These are phyloP conservation scores for Pythium aristosporum DNA, from an alignment of 352 stramenopile species.

Conservation along the genomic window DNA sequence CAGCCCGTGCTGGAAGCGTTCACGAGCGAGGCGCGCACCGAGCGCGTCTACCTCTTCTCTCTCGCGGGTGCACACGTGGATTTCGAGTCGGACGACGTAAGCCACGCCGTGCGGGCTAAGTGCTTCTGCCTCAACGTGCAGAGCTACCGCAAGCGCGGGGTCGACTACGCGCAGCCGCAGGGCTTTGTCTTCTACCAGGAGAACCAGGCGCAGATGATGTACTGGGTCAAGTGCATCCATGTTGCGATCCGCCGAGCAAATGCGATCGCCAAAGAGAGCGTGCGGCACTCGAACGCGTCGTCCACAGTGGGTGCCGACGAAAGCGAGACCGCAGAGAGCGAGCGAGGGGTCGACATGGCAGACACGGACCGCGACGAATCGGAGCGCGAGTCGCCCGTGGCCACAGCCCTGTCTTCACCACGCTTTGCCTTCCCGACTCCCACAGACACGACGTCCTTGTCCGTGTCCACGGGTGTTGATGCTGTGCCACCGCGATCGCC, in stretches of 20 bases:
- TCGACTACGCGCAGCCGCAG: slow-evolving; percentile 54
- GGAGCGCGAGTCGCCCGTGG: slow-evolving; percentile 1
- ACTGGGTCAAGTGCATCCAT: slow-evolving; percentile 80
- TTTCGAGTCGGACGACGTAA: slow-evolving; percentile 63
- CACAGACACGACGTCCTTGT: not conserved
- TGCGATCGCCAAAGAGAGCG: slow-evolving; percentile 20
- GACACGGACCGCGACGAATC: slow-evolving; percentile 15
- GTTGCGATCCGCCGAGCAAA: slow-evolving; percentile 53
- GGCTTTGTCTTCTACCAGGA: slow-evolving; percentile 77
- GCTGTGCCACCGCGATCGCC: slow-evolving; percentile 9
- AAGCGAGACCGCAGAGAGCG: slow-evolving; percentile 15
- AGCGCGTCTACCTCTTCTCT: slow-evolving; percentile 64
- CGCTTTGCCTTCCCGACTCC: not conserved
- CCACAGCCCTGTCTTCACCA: not conserved
- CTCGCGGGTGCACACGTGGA: slow-evolving; percentile 51
- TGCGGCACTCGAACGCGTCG: slow-evolving; percentile 33
- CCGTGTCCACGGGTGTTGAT: not conserved
- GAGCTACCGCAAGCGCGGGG: slow-evolving; percentile 70
- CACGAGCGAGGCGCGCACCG: slow-evolving; percentile 47
- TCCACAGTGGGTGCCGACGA: slow-evolving; percentile 19
- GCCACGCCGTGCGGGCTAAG: slow-evolving; percentile 70
- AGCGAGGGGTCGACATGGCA: slow-evolving; percentile 5
- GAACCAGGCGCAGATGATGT: slow-evolving; percentile 60
- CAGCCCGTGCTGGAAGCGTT: slow-evolving; percentile 68
- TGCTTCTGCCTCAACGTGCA: slow-evolving; percentile 73